Percentiles rank a stretch among this genome's conserved stretches.
Evolutionary conservation across 1,139 yeast species (phyloP).

Genomic region (Debaryomyces fabryi): DNA sequence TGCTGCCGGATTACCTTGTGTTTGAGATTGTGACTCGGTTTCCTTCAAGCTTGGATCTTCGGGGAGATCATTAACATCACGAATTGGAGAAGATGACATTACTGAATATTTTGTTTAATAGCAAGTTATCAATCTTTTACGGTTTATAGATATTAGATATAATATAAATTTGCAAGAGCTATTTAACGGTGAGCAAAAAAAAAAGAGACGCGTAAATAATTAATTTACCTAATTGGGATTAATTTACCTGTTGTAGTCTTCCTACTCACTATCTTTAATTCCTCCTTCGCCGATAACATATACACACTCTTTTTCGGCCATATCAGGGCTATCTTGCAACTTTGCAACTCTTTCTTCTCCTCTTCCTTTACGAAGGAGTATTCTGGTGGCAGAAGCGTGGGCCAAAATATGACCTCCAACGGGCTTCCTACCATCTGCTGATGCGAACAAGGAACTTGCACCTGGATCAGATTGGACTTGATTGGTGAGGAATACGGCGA

Average conservation of each 20-base stretch:
- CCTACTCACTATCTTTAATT: slow-evolving; percentile 44
- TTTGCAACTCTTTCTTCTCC: slow-evolving; percentile 69
- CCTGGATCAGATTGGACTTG: slow-evolving; percentile 74
- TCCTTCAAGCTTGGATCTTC: slow-evolving; percentile 26
- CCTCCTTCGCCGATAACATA: slow-evolving; percentile 58
- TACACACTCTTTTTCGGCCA: slow-evolving; percentile 61
- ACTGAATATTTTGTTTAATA: background rate
- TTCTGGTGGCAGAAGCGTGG: slow-evolving; percentile 65
- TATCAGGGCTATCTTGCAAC: slow-evolving; percentile 63
- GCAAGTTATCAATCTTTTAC: background rate
- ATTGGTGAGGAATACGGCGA: slow-evolving; percentile 61
- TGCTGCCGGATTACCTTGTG: slow-evolving; percentile 37
- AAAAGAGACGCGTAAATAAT: slow-evolving; percentile 18
- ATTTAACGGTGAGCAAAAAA: slow-evolving; percentile 7
- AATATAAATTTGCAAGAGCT: background rate
- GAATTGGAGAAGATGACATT: slow-evolving; percentile 39
- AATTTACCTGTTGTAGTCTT: slow-evolving; percentile 12
- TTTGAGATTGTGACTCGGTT: slow-evolving; percentile 38
- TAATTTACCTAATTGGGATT: slow-evolving; percentile 29
- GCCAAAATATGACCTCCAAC: slow-evolving; percentile 68
- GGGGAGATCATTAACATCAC: slow-evolving; percentile 27
- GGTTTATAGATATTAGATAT: background rate
- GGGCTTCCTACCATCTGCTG: slow-evolving; percentile 67
- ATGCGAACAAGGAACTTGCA: slow-evolving; percentile 63
- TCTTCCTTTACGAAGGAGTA: slow-evolving; percentile 59